Evolutionary conservation across 179 eudicot species (phyloP).

Genomic region (Beta lomatogona): DNA sequence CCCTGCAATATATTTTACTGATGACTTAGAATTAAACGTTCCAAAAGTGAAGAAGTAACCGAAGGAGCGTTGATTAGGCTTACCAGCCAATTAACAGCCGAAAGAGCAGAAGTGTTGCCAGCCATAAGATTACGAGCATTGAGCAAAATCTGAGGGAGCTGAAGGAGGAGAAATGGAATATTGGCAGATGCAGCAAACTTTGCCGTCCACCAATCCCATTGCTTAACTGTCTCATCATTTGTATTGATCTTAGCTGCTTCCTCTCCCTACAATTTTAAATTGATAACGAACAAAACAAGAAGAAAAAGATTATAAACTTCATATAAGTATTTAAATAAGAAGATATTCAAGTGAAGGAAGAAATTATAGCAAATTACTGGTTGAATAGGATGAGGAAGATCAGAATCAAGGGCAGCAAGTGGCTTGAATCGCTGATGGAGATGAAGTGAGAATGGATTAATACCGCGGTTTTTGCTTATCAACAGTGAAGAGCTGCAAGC

Average conservation of each 20-base stretch:
- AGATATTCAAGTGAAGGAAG: background rate
- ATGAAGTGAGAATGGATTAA: background rate
- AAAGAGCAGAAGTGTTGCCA: conserved; percentile 76
- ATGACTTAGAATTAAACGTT: background rate
- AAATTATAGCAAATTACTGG: conserved; percentile 27
- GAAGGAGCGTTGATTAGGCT: background rate
- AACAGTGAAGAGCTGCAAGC: conserved; percentile 10
- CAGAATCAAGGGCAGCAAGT: conserved; percentile 38
- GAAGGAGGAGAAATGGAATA: conserved; percentile 81
- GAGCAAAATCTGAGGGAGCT: conserved; percentile 89
- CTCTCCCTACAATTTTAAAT: conserved; percentile 24
- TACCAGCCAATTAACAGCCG: conserved; percentile 98
- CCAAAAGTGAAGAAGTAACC: background rate
- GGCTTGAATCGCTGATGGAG: conserved; percentile 26
- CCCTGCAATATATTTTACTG: conserved; percentile 54
- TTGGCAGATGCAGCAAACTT: conserved; percentile 86
- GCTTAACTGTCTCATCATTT: conserved; percentile 42
- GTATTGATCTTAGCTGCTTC: conserved; percentile 21
- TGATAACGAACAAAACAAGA: background rate
- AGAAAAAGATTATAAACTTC: background rate
- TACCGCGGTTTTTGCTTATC: conserved; percentile 3
- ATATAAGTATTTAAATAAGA: background rate
- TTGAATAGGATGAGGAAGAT: conserved; percentile 35
- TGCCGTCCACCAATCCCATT: conserved; percentile 87
- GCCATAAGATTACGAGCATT: conserved; percentile 85